Evolutionary conservation across 2,329 filamentous ascomycete species (phyloP).

Genomic region (Penicillium fuscoglaucum): DNA sequence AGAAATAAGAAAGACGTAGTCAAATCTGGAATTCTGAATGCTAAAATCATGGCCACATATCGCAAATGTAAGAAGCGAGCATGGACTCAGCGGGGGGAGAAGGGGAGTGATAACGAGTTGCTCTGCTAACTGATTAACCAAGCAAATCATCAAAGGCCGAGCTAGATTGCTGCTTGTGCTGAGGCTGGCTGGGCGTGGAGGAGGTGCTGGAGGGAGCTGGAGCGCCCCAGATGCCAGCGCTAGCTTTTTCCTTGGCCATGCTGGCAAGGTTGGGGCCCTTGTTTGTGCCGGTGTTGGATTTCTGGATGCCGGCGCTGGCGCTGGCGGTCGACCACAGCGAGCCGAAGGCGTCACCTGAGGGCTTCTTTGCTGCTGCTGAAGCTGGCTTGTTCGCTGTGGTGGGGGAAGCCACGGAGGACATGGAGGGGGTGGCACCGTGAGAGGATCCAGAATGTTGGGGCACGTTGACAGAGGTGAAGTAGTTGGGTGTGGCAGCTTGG

Average conservation of each 20-base stretch:
- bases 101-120: neutral
- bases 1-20: neutral
- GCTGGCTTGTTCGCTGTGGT: conserved; percentile 52
- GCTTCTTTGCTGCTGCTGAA: conserved; percentile 39
- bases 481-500: conserved; percentile 83
- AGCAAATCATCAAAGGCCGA: conserved; percentile 45
- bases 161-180: conserved; percentile 28
- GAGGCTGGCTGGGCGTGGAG: conserved; percentile 47
- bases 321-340: conserved; percentile 72
- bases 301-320: conserved; percentile 73
- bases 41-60: conserved; percentile 7
- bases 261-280: conserved; percentile 82
- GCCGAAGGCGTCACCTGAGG: conserved; percentile 80
- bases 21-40: conserved; percentile 6
- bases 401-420: conserved; percentile 41
- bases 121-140: conserved; percentile 29
- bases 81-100: neutral
- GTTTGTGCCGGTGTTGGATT: conserved; percentile 59
- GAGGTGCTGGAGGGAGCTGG: conserved; percentile 58
- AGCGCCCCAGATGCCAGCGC: conserved; percentile 88
- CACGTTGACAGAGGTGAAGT: conserved; percentile 76
- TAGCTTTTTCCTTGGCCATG: conserved; percentile 97
- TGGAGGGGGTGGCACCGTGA: conserved; percentile 40
- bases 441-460: conserved; percentile 33
- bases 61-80: conserved; percentile 1